Percentiles rank a stretch among this genome's conserved stretches.
Conservation (phyloP, 129 eudicot genomes). For the carrot (Daucus carota) region DNA sequence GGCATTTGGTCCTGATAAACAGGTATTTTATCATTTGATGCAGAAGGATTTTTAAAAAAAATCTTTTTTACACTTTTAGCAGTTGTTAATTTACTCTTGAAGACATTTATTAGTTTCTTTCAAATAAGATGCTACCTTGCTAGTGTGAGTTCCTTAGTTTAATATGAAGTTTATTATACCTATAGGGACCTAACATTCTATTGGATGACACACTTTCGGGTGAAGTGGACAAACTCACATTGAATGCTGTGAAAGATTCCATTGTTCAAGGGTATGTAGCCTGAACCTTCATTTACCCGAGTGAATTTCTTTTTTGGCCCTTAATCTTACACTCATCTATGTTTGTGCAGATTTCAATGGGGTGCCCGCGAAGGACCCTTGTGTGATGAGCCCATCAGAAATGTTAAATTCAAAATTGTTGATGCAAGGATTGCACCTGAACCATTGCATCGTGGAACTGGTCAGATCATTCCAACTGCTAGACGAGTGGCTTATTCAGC, state of each 20-base stretch:
- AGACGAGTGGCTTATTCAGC: slow-evolving; percentile 98
- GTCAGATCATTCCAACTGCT: slow-evolving; percentile 98
- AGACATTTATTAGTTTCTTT: not conserved
- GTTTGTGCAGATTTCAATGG: slow-evolving; percentile 77
- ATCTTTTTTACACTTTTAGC: not conserved
- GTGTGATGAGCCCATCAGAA: slow-evolving; percentile 97
- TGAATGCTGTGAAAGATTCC: slow-evolving; percentile 94
- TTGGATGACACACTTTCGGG: slow-evolving; percentile 92
- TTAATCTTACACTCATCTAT: not conserved
- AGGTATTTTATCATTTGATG: slow-evolving; percentile 35
- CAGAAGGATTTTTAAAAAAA: not conserved
- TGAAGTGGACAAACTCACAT: slow-evolving; percentile 87
- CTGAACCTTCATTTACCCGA: not conserved
- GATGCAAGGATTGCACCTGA: slow-evolving; percentile 96
- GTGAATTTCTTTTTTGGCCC: not conserved
- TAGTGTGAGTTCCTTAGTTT: not conserved
- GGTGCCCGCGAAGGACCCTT: slow-evolving; percentile 99
- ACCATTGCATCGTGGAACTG: slow-evolving; percentile 89
- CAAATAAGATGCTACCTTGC: not conserved
- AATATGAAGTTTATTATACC: slow-evolving; percentile 9
- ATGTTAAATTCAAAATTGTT: slow-evolving; percentile 91
- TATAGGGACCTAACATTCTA: slow-evolving; percentile 89
- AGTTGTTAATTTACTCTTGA: not conserved
- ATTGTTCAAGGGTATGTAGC: slow-evolving; percentile 90
- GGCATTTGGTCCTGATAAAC: slow-evolving; percentile 99